Evolutionary conservation across 192 early-diverging fungal genomes (phyloP).

Genomic region (Coemansia sp.): DNA sequence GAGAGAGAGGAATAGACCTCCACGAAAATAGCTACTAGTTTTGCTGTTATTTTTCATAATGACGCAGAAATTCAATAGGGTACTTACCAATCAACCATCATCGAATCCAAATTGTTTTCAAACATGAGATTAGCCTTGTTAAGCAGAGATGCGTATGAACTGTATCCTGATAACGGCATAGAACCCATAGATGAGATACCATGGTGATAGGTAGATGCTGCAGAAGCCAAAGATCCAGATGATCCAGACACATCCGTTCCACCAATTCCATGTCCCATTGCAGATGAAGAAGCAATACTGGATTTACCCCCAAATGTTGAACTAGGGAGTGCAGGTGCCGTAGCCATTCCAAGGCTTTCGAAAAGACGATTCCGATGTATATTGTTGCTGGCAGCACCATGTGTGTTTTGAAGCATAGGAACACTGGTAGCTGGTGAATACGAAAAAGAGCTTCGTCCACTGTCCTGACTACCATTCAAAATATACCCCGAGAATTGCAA

Average conservation of each 20-base stretch:
- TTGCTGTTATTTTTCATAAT: no score
- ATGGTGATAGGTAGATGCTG: constrained; percentile 16
- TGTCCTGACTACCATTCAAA: constrained; percentile 15
- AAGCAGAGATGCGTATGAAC: constrained; percentile 61
- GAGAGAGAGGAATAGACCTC: no score
- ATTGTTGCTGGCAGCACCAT: constrained; percentile 2
- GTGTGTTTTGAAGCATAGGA: neutral
- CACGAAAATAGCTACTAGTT: no score
- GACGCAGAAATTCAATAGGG: no score
- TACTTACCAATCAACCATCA: constrained; percentile 61
- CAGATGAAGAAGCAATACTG: constrained; percentile 3
- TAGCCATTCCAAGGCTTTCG: constrained; percentile 6
- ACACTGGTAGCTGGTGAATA: neutral
- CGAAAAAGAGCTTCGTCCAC: constrained; percentile 4
- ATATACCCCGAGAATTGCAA: constrained; percentile 45
- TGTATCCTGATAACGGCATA: constrained; percentile 32
- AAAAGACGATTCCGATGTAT: constrained; percentile 1
- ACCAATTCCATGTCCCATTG: neutral
- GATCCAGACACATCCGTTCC: neutral
- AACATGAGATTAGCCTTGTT: constrained; percentile 72
- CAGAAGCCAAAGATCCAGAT: neutral
- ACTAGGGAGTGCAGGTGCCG: neutral
- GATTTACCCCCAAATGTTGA: constrained; percentile 3
- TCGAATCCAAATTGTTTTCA: constrained; percentile 63
- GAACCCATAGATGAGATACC: constrained; percentile 13